phyloP scores from a whole-genome alignment of 164 flowering plant genomes.

The Stephania cephalantha region DNA sequence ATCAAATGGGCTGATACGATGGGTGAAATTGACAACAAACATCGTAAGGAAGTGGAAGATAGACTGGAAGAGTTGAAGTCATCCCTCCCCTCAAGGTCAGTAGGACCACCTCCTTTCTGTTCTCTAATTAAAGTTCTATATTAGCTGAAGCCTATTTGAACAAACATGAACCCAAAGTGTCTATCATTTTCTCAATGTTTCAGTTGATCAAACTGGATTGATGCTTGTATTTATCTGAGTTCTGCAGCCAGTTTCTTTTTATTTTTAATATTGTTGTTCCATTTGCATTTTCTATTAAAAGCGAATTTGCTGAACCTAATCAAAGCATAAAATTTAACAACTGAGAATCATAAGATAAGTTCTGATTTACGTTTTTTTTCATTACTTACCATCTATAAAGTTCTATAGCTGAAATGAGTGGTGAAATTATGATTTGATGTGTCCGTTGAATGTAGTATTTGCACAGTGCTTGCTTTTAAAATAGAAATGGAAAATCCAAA shows the following conservation, averaged over 20 bases:
- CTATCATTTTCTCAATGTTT: not conserved
- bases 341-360: not conserved
- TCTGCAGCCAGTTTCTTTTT: not conserved
- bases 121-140: not conserved
- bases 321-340: not conserved
- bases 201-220: not conserved
- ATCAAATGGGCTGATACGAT: conserved; percentile 92
- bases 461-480: not conserved
- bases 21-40: conserved; percentile 75
- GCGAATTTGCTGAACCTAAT: not conserved
- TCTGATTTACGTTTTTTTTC: not conserved
- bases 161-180: not conserved
- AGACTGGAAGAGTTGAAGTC: conserved; percentile 73
- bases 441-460: not conserved
- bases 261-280: not conserved
- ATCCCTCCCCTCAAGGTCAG: conserved; percentile 74
- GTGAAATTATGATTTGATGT: not conserved
- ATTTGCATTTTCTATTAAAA: not conserved
- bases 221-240: not conserved
- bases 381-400: not conserved
- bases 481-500: not conserved
- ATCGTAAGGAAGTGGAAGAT: conserved; percentile 70
- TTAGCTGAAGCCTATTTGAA: not conserved
- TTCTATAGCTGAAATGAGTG: not conserved
- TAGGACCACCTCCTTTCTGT: conserved; percentile 19